These are phyloP conservation scores for Tulasnella sp. DNA, from an alignment of 768 basidiomycete species.

Conservation along the genomic window DNA sequence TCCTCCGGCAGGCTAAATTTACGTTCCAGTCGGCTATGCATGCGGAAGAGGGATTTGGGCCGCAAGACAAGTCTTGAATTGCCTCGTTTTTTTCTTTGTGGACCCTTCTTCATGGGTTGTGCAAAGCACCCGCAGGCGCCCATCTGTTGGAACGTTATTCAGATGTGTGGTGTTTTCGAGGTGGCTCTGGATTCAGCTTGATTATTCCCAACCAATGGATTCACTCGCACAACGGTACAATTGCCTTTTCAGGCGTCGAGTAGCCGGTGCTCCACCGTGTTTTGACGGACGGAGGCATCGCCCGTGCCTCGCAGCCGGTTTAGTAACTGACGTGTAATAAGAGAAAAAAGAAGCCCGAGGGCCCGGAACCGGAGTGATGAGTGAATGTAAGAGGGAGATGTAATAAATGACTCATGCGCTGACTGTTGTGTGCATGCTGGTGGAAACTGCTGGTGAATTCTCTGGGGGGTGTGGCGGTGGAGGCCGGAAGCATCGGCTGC, in stretches of 20 bases:
- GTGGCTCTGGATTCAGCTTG: too few relatives aligned
- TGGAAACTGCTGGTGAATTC: neutral
- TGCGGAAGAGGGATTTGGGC: neutral
- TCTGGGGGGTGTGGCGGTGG: neutral
- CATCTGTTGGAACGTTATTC: neutral
- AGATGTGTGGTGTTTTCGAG: too few relatives aligned
- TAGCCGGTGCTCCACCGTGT: too few relatives aligned
- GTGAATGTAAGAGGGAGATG: neutral
- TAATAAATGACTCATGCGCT: neutral
- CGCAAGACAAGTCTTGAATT: too few relatives aligned
- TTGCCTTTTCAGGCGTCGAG: too few relatives aligned
- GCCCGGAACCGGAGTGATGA: neutral
- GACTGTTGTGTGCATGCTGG: neutral
- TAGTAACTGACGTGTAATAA: neutral
- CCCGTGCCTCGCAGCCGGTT: neutral
- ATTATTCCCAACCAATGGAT: neutral
- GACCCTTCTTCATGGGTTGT: neutral
- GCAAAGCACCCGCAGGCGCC: neutral
- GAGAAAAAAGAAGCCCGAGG: neutral
- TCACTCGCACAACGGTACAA: too few relatives aligned
- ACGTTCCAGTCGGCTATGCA: too few relatives aligned
- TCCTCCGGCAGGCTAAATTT: too few relatives aligned
- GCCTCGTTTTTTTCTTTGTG: neutral
- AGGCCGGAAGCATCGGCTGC: neutral
- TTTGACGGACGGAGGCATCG: neutral